Base-by-base conservation (phyloP, 2,329 filamentous ascomycete genomes). In the Colletotrichum euphorbiae region DNA sequence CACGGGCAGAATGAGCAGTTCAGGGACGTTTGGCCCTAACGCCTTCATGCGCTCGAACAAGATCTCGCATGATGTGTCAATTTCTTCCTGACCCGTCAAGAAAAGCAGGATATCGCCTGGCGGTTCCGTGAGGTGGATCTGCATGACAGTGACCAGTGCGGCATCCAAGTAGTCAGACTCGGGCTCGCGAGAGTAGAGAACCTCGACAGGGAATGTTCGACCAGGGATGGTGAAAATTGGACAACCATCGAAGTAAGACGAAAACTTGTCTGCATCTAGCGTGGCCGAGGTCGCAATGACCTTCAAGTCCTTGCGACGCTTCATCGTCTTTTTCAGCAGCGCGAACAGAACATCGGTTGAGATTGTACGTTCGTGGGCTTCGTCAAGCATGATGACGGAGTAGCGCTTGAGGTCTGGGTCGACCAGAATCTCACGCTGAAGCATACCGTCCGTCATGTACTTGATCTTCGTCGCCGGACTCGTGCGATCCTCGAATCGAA, bases 381-480 rank as follows among this genome's bases (percentile, higher is more conserved):
- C 96, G 77, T 99, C 96, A 73, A 99, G 86, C 91, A 99, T 99
- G 75, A 99, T 98, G 69, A 96, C 93, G 1, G 94, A 97, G 77
- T 99, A 99, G 72, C 92, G 89, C 75, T 87, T 92, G 72, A 99
- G 82, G 74, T 97, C 92, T 0, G 94, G 92, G 77, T 99, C 96
- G 72, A 98, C 87, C 58, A 99, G 85, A 77, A 98, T 94, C 81
- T 99, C 96, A 82, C 96, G 89, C 81, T 98, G 90, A 77, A 99
- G 87, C 93, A 98, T 98, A 79, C 96, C 96, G 75, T 99, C 96
- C 15, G 96, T 99, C 95, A 99, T 98, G 82, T 99, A 99, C 82
- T 99, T 99, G 83, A 99, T 97, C 76, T 91, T 93, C 1, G 96
- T 99, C 17, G 90, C 87, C 2, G 93, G 89, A 71, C 91, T 93